phyloP scores from a whole-genome alignment of 2,329 filamentous ascomycete genomes.

The Aspergillus clavatus region DNA sequence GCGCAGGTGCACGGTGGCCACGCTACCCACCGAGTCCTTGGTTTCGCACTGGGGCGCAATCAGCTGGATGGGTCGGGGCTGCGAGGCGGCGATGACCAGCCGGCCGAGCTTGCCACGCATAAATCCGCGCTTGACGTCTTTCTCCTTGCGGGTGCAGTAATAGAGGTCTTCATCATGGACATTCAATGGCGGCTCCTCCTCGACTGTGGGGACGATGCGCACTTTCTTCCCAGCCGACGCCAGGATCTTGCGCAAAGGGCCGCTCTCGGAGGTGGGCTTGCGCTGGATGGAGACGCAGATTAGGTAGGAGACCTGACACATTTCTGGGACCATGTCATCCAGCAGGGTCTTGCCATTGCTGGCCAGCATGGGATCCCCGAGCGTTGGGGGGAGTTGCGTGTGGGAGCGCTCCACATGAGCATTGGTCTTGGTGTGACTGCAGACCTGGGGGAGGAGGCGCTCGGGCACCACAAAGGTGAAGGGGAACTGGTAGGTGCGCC shows the following conservation, averaged over 20 bases:
- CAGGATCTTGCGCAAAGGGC: conserved; percentile 36
- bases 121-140: conserved; percentile 57
- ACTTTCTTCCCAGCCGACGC: conserved; percentile 51
- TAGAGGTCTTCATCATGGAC: conserved; percentile 43
- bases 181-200: conserved; percentile 56
- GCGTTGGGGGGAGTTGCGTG: conserved; percentile 55
- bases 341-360: conserved; percentile 47
- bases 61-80: conserved; percentile 54
- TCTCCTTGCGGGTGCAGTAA: conserved; percentile 55
- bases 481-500: conserved; percentile 53
- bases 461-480: conserved; percentile 62
- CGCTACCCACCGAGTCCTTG: conserved; percentile 47
- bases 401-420: conserved; percentile 53
- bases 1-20: conserved; percentile 53
- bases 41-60: conserved; percentile 36
- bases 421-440: conserved; percentile 50
- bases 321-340: conserved; percentile 60
- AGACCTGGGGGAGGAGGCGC: conserved; percentile 55
- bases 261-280: conserved; percentile 4
- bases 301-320: conserved; percentile 57
- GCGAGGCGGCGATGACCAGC: conserved; percentile 52
- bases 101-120: conserved; percentile 55
- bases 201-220: conserved; percentile 54
- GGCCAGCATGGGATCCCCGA: conserved; percentile 55
- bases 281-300: conserved; percentile 45